Evolutionary conservation across 257 asterid species (phyloP), one percentile per base, ranked within the genome.

Genomic region (Ballota nigra): DNA sequence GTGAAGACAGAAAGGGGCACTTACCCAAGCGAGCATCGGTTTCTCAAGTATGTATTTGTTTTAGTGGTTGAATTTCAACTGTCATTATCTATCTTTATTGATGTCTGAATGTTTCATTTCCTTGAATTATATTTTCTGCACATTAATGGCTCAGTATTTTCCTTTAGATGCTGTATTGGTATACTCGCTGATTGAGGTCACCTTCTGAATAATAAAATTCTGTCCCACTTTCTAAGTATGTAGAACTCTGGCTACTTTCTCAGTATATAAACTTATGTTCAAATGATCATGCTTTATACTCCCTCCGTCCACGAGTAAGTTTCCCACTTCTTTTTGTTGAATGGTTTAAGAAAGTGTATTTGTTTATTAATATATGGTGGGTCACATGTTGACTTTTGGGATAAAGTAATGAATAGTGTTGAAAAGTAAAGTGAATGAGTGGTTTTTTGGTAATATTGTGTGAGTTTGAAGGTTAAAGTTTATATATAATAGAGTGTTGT

Each of bases 1-100:
- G 99, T 78, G 97, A 94, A 77, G 97, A 94, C 79, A 88, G 89
- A 73, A 81, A 84, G 73, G 97, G 98, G 53, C 82, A 81, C 72
- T 34, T 70, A 41, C 97, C 96, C 65, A 91, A 94, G 85, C 88
- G 98, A 70, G 92, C 92, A 51, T 89, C 97, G 0, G 77, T 82
- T 13, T 49, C 88, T 57, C 87, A 79, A 29, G 98, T 91, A 86
- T 19, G 87, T 71, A 49, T 72, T 45, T 58, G n/a, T 72, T 72
- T 60, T 66, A 34, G 63, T 79, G 24, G 31, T 40, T 68, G 38
- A 38, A 71, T 26, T 70, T 70, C 31, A 47, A 72, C 13, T 40
- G 49, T 19, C 29, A 6, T 26, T 47, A 26, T 49, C 22, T 71
- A 34, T 56, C 43, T 36, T 29, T 15, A 5, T 53, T 19, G 20